Base-by-base conservation (phyloP, 805 yeast species). In the Hanseniaspora lachancei region DNA sequence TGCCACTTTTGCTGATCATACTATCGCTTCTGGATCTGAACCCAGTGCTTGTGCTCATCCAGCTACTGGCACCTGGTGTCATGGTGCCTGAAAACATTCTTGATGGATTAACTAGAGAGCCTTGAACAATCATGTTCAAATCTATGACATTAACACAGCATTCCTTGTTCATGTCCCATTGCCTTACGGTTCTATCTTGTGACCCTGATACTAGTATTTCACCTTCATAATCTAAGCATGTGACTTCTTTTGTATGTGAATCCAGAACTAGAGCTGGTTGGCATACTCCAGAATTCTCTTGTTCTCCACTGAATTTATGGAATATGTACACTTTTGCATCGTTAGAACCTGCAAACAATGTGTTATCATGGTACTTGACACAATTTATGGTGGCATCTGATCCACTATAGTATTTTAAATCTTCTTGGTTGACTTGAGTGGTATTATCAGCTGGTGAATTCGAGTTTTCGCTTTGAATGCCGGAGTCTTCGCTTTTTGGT, bases 81-180 rank as follows among this genome's bases (percentile, higher is more conserved):
- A 39, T 24, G 5, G 56, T 29, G 10, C 40, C 40, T 6, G 47
- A 38, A 10, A 35, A 53, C 9, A 53, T 9, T 18, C 34, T 38
- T 8, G 49, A 4, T 16, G 24, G 21, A n/a, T 53, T 48, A 13
- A 21, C 3, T 5, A 38, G 13, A 4, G 48, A 35, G 6, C 41
- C 55, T 9, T 62, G 60, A 20, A 60, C 57, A 15, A 63, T 59
- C 55, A 63, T 66, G 49, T 64, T 65, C n/a, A 84, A 77, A 67
- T 85, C 91, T 44, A 84, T 74, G 0, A 89, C 82, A 62, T 82
- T 87, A 18, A 80, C 59, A 65, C 88, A 81, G 59, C 77, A 77
- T 0, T 89, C 89, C 0, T 80, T 75, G 34, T 67, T 70, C 58
- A 81, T 60, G 68, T 84, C 91, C 91, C 91, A 84, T 64, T 82